Conservation (phyloP, 495 filamentous ascomycete species). For the Neurospora pannonica region DNA sequence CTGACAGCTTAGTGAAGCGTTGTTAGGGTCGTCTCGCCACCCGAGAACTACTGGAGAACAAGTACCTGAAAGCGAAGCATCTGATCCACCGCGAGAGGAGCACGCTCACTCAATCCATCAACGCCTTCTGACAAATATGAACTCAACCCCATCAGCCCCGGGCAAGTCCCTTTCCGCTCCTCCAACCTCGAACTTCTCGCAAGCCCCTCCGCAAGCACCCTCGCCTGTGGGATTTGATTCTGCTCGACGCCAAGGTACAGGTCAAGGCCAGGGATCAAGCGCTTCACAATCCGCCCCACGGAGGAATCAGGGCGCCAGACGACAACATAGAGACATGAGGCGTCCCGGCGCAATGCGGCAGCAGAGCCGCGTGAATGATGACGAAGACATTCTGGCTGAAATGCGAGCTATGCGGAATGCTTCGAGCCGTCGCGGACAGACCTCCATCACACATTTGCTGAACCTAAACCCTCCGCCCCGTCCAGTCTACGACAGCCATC, state of each 20-base stretch:
- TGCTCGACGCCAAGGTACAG: constrained; percentile 50
- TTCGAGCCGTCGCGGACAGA: constrained; percentile 82
- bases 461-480: constrained; percentile 79
- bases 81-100: constrained; percentile 1
- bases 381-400: constrained; percentile 77
- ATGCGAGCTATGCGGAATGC: constrained; percentile 75
- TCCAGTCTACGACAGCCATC: constrained; percentile 47
- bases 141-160: constrained; percentile 31
- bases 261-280: constrained; percentile 47
- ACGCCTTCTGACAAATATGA: constrained; percentile 28
- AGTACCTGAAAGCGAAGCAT: background rate
- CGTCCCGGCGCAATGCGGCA: constrained; percentile 23
- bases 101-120: constrained; percentile 7
- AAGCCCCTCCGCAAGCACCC: constrained; percentile 13
- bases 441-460: constrained; percentile 93
- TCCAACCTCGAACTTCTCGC: constrained; percentile 14
- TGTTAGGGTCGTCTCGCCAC: background rate
- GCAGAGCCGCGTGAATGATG: constrained; percentile 26
- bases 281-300: constrained; percentile 46
- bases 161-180: constrained; percentile 35
- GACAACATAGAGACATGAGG: constrained; percentile 57
- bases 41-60: background rate
- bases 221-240: constrained; percentile 40
- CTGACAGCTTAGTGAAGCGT: background rate
- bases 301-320: constrained; percentile 66